Evolutionary conservation across 208 protist genomes (phyloP).

Genomic region (Phytomonas sp.): DNA sequence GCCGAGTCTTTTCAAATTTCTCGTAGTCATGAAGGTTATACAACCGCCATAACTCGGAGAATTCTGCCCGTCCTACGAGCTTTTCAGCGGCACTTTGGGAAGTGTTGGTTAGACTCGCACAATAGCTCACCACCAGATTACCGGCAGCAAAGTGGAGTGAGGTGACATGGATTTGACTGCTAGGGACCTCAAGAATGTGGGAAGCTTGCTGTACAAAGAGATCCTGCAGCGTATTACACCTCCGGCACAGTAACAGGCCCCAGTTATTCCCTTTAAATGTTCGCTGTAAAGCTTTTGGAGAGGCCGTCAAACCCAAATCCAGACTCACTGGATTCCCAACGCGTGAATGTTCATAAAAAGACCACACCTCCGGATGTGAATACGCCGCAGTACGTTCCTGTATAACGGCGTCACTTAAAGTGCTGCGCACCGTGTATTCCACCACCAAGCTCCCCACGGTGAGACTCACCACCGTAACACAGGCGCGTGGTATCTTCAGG

Average conservation of each 20-base stretch:
- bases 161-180: not conserved
- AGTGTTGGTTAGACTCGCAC: not conserved
- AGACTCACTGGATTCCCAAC: not conserved
- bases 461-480: slow-evolving; percentile 15
- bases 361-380: not conserved
- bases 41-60: not conserved
- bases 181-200: not conserved
- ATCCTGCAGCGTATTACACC: not conserved
- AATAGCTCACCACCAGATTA: not conserved
- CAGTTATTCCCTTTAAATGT: not conserved
- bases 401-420: not conserved
- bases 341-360: not conserved
- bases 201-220: not conserved
- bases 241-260: not conserved
- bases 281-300: not conserved
- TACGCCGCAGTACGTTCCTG: not conserved
- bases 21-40: not conserved
- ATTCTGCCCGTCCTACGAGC: not conserved
- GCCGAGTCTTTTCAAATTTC: not conserved
- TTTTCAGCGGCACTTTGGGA: not conserved
- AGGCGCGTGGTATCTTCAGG: slow-evolving; percentile 17
- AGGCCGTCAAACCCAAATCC: not conserved
- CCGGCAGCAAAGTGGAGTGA: not conserved
- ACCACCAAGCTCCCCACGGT: slow-evolving; percentile 28
- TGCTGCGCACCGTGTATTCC: slow-evolving; percentile 28